These are phyloP conservation scores for Globisporangium mamillatum DNA, from an alignment of 352 stramenopile species.

Conservation along the genomic window DNA sequence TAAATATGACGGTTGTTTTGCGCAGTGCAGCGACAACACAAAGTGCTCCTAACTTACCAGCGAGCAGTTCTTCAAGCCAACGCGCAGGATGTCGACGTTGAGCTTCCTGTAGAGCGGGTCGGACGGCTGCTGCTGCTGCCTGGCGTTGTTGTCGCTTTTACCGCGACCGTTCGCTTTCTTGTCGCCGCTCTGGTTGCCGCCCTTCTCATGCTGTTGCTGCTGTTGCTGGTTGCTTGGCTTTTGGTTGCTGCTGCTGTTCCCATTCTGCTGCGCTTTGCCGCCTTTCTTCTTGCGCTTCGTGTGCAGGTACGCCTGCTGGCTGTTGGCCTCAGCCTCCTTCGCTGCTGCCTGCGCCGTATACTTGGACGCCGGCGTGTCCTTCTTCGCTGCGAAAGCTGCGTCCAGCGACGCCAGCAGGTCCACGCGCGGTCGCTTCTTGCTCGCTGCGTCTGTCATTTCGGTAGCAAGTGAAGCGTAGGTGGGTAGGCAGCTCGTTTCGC, in stretches of 20 bases:
- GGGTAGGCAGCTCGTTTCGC: neutral
- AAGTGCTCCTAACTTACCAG: constrained; percentile 31
- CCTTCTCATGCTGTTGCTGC: neutral
- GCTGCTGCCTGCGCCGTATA: constrained; percentile 63
- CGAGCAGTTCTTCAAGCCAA: constrained; percentile 72
- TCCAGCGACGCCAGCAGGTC: constrained; percentile 80
- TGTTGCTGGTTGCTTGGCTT: constrained; percentile 6
- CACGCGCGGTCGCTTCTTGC: constrained; percentile 64
- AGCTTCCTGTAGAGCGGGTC: constrained; percentile 64
- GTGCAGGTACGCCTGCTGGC: constrained; percentile 71
- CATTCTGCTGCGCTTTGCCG: constrained; percentile 11
- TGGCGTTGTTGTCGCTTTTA: constrained; percentile 13
- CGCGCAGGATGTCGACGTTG: constrained; percentile 35
- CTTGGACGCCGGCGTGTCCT: constrained; percentile 42
- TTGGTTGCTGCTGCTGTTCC: neutral
- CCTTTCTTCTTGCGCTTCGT: constrained; percentile 50
- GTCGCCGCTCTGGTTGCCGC: neutral
- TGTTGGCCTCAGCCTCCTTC: constrained; percentile 28
- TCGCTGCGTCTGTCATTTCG: constrained; percentile 22
- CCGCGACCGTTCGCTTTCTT: constrained; percentile 8
- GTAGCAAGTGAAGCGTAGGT: neutral
- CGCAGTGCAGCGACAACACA: neutral
- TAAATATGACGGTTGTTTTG: neutral
- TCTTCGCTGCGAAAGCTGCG: constrained; percentile 52
- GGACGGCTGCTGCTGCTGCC: constrained; percentile 10